phyloP scores from a whole-genome alignment of 1,284 basidiomycete genomes.

The Tylopilus sp. region DNA sequence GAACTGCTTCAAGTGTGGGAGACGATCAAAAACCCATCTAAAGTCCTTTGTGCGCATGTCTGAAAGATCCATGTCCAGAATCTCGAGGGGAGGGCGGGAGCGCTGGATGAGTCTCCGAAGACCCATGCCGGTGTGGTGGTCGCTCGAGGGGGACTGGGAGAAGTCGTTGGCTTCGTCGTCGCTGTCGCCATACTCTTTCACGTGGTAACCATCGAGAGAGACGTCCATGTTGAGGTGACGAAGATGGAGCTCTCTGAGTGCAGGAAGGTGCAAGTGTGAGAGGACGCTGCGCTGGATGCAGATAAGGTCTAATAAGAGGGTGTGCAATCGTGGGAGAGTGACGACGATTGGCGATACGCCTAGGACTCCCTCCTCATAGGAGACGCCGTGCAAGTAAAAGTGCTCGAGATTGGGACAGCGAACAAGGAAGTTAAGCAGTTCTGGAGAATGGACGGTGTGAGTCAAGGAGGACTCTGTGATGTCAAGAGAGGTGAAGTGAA shows the following conservation, averaged over 20 bases:
- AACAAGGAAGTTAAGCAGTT: slow-evolving; percentile 56
- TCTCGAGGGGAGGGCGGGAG: slow-evolving; percentile 54
- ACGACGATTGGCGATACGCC: slow-evolving; percentile 39
- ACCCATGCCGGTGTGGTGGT: slow-evolving; percentile 76
- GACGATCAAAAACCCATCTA: slow-evolving; percentile 55
- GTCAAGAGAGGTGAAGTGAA: slow-evolving; percentile 53
- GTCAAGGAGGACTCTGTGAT: slow-evolving; percentile 46
- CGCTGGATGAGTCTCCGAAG: slow-evolving; percentile 57
- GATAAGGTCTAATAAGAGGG: slow-evolving; percentile 52
- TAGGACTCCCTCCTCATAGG: slow-evolving; percentile 40
- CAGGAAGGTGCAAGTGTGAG: slow-evolving; percentile 55
- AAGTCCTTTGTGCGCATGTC: slow-evolving; percentile 81
- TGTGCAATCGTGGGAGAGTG: slow-evolving; percentile 50
- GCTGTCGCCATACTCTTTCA: slow-evolving; percentile 56
- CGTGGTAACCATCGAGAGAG: slow-evolving; percentile 35
- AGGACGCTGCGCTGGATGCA: slow-evolving; percentile 62
- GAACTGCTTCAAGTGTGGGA: slow-evolving; percentile 54
- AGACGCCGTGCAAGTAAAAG: slow-evolving; percentile 53
- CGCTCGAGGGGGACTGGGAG: slow-evolving; percentile 70
- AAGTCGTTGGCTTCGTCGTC: slow-evolving; percentile 69
- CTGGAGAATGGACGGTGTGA: slow-evolving; percentile 32
- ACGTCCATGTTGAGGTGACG: slow-evolving; percentile 64
- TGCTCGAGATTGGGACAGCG: slow-evolving; percentile 56
- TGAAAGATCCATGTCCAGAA: slow-evolving; percentile 72
- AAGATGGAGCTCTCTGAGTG: slow-evolving; percentile 55